Base-by-base conservation (phyloP, 1,139 yeast genomes). In the Petasospora rhodanensis region DNA sequence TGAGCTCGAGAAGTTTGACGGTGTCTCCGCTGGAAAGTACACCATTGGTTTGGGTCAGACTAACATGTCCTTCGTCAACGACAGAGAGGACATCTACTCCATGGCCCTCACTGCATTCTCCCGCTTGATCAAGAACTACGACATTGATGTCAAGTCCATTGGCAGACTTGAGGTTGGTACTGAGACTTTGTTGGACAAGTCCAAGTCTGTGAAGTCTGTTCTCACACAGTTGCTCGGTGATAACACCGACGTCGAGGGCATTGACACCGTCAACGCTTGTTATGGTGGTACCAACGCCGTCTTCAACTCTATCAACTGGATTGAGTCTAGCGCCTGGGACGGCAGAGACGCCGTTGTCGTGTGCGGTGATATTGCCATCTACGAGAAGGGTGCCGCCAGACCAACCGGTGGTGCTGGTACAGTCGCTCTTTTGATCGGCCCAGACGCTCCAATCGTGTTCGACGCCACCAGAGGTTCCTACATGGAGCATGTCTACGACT, bases 321-420 rank as follows among this genome's bases (percentile, higher is more conserved):
- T 93, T 51, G 96, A 91, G 65, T 86, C 96, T 21, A 79, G 89
- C 22, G 73, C 91, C 29, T 93, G 98, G 98, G 98, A 93, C 58
- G 99, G 99, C 46, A 79, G 98, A 64, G 89, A 91, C 56, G 98
- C 98, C 41, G 77, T 91, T 54, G 99, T 89, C 38, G 96, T 89
- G 25, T 80, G 93, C 56, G 97, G 96, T 62, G 99, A 93, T 63
- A 91, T 93, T 60, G 98, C 98, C 57, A 82, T 93, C 52, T 93
- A 93, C 65, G 87, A 91, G 52, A 76, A 89, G 66, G 98, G 98
- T 59, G 82, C 94, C 31, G 99, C 99, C 37, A 81, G 99, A 70
- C 98, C 99, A 54, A 91, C 98, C 40, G 99, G 99, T 60, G 99
- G 99, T 66, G 97, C 95, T 40, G 99, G 99, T 56, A 76, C 95